A percentile compares a stretch with the other conserved stretches of the same genome.
Conservation (phyloP, 2,329 filamentous ascomycete species). For the Claviceps quebecensis region DNA sequence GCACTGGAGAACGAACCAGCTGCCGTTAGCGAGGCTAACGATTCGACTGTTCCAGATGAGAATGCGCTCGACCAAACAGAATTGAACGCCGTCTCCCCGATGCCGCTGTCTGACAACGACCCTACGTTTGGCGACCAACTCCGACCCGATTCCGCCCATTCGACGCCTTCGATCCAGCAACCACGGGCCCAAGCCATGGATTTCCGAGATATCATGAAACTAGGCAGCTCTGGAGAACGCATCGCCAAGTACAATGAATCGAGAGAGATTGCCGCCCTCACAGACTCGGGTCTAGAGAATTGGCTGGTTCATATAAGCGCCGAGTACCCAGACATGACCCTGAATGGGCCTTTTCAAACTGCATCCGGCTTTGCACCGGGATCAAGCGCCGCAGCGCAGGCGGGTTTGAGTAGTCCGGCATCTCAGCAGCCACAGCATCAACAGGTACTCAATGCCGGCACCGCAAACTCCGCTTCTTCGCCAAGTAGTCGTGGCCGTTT, state of each 20-base stretch:
- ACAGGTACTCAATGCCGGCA: conserved; percentile 37
- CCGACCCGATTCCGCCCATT: neutral
- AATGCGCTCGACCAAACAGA: conserved; percentile 24
- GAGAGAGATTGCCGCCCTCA: conserved; percentile 52
- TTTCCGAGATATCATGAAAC: conserved; percentile 65
- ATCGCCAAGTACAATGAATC: conserved; percentile 62
- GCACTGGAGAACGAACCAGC: conserved; percentile 17
- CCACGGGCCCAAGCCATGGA: conserved; percentile 27
- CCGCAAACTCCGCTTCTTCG: conserved; percentile 13
- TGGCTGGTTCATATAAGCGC: conserved; percentile 37
- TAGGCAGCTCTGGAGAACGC: conserved; percentile 51
- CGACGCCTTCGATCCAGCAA: conserved; percentile 8
- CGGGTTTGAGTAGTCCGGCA: conserved; percentile 11
- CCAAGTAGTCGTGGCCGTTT: conserved; percentile 23
- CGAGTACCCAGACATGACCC: conserved; percentile 27
- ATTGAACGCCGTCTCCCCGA: conserved; percentile 21
- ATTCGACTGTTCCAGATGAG: conserved; percentile 30
- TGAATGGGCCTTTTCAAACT: conserved; percentile 12
- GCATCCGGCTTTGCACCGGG: conserved; percentile 8
- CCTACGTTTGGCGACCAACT: conserved; percentile 12
- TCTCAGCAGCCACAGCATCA: conserved; percentile 39
- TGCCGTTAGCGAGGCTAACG: conserved; percentile 12
- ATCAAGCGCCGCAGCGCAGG: conserved; percentile 10
- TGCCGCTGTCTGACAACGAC: conserved; percentile 25
- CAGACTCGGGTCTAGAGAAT: conserved; percentile 58